phyloP scores from a whole-genome alignment of 352 stramenopile species.

The Globisporangium middletonii region DNA sequence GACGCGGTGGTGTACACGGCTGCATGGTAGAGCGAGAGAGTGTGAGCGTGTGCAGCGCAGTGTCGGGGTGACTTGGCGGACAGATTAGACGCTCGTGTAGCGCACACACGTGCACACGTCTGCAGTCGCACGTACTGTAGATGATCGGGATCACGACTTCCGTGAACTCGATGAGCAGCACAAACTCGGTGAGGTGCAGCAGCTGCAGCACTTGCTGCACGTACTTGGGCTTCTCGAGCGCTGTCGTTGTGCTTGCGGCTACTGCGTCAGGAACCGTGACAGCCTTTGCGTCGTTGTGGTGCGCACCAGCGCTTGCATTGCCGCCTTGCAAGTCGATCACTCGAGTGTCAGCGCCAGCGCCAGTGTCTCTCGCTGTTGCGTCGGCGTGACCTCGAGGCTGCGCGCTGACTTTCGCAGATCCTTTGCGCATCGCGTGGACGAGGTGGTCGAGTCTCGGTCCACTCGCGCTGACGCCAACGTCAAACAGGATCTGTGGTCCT shows the following conservation, averaged over 20 bases:
- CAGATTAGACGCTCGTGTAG: too few relatives aligned
- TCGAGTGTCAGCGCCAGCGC: neutral
- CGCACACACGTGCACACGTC: neutral
- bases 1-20: conserved; percentile 22
- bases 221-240: conserved; percentile 1
- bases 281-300: neutral
- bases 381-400: neutral
- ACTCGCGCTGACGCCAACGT: neutral
- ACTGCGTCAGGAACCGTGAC: neutral
- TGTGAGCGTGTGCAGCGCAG: neutral
- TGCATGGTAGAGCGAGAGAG: conserved; percentile 2
- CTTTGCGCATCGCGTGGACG: neutral
- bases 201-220: conserved; percentile 6
- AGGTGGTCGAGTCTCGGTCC: neutral
- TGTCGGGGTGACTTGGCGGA: neutral
- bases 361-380: too few relatives aligned
- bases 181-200: conserved; percentile 7
- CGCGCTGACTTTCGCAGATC: neutral
- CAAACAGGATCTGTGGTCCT: neutral
- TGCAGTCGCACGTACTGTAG: conserved; percentile 14
- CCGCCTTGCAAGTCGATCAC: neutral
- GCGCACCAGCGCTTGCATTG: neutral
- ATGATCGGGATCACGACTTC: conserved; percentile 15
- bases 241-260: neutral
- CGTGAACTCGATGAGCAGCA: conserved; percentile 15